phyloP scores from a whole-genome alignment of 2,329 filamentous ascomycete species.

The Sordariomycetes sp. region DNA sequence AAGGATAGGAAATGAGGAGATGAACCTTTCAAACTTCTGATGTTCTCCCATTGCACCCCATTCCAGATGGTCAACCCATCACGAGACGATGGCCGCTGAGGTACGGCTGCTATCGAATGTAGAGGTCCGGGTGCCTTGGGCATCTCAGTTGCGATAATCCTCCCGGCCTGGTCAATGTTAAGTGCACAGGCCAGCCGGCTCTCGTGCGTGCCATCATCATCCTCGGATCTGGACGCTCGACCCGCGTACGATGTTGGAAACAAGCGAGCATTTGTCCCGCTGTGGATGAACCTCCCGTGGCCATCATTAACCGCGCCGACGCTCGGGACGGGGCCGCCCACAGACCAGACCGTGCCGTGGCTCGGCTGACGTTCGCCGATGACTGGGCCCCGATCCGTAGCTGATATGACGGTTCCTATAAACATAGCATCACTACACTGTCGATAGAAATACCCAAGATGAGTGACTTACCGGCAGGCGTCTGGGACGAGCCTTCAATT shows the following conservation, averaged over 20 bases:
- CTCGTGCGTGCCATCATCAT: constrained; percentile 57
- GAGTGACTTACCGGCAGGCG: background rate
- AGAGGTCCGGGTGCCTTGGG: constrained; percentile 13
- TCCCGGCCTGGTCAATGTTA: constrained; percentile 57
- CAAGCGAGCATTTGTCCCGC: constrained; percentile 60
- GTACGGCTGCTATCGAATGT: constrained; percentile 11
- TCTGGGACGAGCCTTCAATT: background rate
- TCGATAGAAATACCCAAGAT: background rate
- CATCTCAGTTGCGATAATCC: constrained; percentile 38
- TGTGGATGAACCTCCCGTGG: constrained; percentile 49
- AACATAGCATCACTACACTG: background rate
- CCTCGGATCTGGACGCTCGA: constrained; percentile 27
- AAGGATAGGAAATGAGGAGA: background rate
- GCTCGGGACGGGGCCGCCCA: constrained; percentile 2
- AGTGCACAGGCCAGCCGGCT: constrained; percentile 67
- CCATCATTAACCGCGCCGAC: constrained; percentile 44
- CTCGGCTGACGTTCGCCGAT: background rate
- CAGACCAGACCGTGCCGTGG: constrained; percentile 6
- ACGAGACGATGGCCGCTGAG: constrained; percentile 6
- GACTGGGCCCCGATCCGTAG: background rate
- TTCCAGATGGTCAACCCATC: constrained; percentile 23
- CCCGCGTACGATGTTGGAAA: constrained; percentile 37
- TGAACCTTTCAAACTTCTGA: constrained; percentile 4
- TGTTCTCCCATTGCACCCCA: constrained; percentile 23
- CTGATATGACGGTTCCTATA: background rate